Conservation (phyloP, 805 yeast genomes). For the Wickerhamiella qilinensis region DNA sequence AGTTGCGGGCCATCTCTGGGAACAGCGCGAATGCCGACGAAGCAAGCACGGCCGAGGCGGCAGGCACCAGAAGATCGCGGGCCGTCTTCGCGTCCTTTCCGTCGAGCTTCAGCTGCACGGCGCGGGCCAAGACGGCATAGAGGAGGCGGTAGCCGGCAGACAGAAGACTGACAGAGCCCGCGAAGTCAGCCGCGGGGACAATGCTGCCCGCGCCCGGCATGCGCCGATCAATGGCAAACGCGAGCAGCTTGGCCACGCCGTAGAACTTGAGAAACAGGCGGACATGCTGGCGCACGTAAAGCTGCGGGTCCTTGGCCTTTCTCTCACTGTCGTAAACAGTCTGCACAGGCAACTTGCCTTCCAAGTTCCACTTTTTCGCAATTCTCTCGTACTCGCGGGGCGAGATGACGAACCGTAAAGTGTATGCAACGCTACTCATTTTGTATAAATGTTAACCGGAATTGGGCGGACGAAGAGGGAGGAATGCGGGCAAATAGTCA, state of each 20-base stretch:
- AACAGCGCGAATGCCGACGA: constrained; percentile 9
- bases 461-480: too few relatives aligned
- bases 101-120: background rate
- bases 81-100: background rate
- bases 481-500: too few relatives aligned
- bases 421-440: constrained; percentile 6
- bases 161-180: constrained; percentile 2
- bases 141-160: constrained; percentile 3
- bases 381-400: constrained; percentile 13
- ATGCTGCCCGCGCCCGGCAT: background rate
- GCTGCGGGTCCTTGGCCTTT: constrained; percentile 8
- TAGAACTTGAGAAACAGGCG: constrained; percentile 12
- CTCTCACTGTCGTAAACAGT: constrained; percentile 6
- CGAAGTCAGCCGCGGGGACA: constrained; percentile 1
- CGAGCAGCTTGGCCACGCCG: constrained; percentile 7
- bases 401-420: constrained; percentile 14
- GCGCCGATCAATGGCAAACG: constrained; percentile 1
- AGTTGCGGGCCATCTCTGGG: constrained; percentile 15
- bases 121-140: background rate
- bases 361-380: constrained; percentile 3
- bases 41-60: constrained; percentile 1
- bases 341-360: constrained; percentile 2
- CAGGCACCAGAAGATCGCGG: constrained; percentile 1
- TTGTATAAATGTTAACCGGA: too few relatives aligned
- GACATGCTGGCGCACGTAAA: constrained; percentile 12